Conservation (phyloP, 2,329 filamentous ascomycete species). For the Aspergillus terreus region DNA sequence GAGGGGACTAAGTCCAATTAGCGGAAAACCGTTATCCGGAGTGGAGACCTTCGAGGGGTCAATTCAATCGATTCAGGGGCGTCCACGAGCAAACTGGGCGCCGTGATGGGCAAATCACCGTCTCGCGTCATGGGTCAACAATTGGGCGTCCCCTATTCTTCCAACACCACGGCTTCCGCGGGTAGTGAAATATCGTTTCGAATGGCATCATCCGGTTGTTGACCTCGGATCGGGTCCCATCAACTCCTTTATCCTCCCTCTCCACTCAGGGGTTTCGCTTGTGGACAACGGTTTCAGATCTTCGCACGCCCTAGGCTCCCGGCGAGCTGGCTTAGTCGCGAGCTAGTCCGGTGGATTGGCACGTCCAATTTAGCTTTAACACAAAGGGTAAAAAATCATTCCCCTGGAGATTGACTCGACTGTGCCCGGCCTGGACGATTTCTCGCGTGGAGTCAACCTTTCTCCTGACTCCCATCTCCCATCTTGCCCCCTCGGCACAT, state of each 20-base stretch:
- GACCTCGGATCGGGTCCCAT: not conserved
- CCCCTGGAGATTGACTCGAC: conserved; percentile 1
- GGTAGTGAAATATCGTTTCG: too few species aligned
- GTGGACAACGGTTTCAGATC: conserved; percentile 11
- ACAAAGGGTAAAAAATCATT: conserved; percentile 9
- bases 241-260: not conserved
- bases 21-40: conserved; percentile 15
- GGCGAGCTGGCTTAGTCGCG: conserved; percentile 11
- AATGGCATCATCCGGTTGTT: too few species aligned
- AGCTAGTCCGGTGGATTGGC: conserved; percentile 12
- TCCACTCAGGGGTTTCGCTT: conserved; percentile 9
- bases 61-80: conserved; percentile 19
- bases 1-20: conserved; percentile 3
- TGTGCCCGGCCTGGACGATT: conserved; percentile 6
- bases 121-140: not conserved
- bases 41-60: conserved; percentile 11
- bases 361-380: conserved; percentile 17
- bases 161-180: too few species aligned
- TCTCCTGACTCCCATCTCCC: not conserved
- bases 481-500: not conserved
- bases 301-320: conserved; percentile 8
- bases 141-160: not conserved
- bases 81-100: not conserved
- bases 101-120: not conserved
- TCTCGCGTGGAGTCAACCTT: not conserved